Conservation (phyloP, 768 basidiomycete genomes). For the Gyrodon lividus region DNA sequence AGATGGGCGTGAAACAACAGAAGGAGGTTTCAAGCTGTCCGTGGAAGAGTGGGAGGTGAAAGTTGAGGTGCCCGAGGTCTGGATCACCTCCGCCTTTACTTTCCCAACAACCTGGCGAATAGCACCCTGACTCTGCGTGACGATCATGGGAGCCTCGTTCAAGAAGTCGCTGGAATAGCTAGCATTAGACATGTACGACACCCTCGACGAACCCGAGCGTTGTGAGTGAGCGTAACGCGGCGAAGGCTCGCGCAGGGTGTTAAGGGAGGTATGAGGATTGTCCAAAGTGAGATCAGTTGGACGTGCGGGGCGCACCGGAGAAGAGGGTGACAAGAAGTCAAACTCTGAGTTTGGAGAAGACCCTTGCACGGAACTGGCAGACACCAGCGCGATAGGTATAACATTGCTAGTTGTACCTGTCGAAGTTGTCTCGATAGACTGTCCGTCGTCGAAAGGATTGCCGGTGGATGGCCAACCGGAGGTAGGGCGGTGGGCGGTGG, state of each 20-base stretch:
- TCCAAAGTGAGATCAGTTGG: slow-evolving; percentile 61
- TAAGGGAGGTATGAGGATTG: slow-evolving; percentile 61
- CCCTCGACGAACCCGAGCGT: slow-evolving; percentile 54
- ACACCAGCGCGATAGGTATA: slow-evolving; percentile 80
- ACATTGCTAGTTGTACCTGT: slow-evolving; percentile 80
- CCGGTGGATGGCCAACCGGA: slow-evolving; percentile 25
- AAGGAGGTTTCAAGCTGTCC: slow-evolving; percentile 44
- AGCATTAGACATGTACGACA: slow-evolving; percentile 72
- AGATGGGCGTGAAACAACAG: slow-evolving; percentile 39
- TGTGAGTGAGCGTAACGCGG: slow-evolving; percentile 46
- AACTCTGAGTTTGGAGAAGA: slow-evolving; percentile 36
- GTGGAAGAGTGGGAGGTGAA: slow-evolving; percentile 26
- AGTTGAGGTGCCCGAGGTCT: slow-evolving; percentile 45
- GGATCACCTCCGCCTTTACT: slow-evolving; percentile 78
- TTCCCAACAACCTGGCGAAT: slow-evolving; percentile 75
- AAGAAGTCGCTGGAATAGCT: slow-evolving; percentile 79
- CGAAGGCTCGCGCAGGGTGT: slow-evolving; percentile 38
- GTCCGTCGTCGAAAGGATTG: slow-evolving; percentile 76
- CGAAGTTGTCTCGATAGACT: slow-evolving; percentile 75
- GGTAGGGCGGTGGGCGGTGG: slow-evolving; percentile 15
- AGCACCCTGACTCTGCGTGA: slow-evolving; percentile 61
- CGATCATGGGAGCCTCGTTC: slow-evolving; percentile 79
- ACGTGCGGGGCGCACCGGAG: slow-evolving; percentile 55
- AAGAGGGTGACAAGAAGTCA: slow-evolving; percentile 23
- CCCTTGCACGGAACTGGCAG: slow-evolving; percentile 47